These are phyloP conservation scores for Pseudogymnoascus sp. DNA, from an alignment of 2,329 filamentous ascomycete species.

Conservation along the genomic window DNA sequence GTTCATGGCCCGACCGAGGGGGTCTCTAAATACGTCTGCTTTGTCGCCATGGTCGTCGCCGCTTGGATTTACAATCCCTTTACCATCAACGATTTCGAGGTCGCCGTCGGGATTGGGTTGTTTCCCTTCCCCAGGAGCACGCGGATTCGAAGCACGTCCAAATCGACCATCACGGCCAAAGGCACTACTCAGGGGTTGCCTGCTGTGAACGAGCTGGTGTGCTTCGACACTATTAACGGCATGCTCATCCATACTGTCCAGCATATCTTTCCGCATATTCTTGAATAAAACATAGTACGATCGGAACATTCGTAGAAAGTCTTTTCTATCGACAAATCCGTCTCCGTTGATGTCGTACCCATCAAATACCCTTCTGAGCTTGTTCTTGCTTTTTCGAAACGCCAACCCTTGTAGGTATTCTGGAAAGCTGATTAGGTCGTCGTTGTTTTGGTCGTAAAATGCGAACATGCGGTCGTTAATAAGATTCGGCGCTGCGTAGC, in stretches of 20 bases:
- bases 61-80: slow-evolving; percentile 50
- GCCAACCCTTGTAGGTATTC: slow-evolving; percentile 84
- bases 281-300: slow-evolving; percentile 89
- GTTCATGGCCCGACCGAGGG: neutral
- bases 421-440: slow-evolving; percentile 82
- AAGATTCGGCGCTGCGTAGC: slow-evolving; percentile 72
- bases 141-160: slow-evolving; percentile 51
- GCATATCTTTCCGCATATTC: slow-evolving; percentile 77
- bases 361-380: slow-evolving; percentile 66
- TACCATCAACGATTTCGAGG: slow-evolving; percentile 51
- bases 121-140: slow-evolving; percentile 53
- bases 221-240: slow-evolving; percentile 66
- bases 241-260: slow-evolving; percentile 70
- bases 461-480: slow-evolving; percentile 95
- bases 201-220: slow-evolving; percentile 64
- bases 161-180: slow-evolving; percentile 67
- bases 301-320: slow-evolving; percentile 84
- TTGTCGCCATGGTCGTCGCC: slow-evolving; percentile 38
- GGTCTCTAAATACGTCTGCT: neutral
- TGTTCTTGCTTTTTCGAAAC: slow-evolving; percentile 57
- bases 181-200: slow-evolving; percentile 64
- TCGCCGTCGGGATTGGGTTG: slow-evolving; percentile 53
- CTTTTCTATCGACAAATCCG: slow-evolving; percentile 73
- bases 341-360: slow-evolving; percentile 89
- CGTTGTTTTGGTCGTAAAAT: slow-evolving; percentile 87